A percentile compares a stretch with the other conserved stretches of the same genome.
These are phyloP conservation scores for Annulohypoxylon nitens DNA, from an alignment of 495 filamentous ascomycete species.

Conservation along the genomic window DNA sequence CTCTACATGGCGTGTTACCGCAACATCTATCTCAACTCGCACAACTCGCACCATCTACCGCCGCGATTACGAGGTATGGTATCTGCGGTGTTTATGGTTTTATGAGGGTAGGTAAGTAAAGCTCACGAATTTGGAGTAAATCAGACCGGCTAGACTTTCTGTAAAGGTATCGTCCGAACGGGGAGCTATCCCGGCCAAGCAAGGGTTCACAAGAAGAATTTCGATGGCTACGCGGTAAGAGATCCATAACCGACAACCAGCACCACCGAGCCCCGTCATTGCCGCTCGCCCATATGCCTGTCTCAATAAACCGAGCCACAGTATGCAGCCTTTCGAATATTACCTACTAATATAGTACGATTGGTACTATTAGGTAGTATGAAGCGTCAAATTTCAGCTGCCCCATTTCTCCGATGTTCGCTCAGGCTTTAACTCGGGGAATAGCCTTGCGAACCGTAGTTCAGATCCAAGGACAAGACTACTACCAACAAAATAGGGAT, in stretches of 20 bases:
- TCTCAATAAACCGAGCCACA: constrained; percentile 5
- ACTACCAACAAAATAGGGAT: background rate
- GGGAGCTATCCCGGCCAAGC: constrained; percentile 31
- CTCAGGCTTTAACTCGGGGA: constrained; percentile 1
- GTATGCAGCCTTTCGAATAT: constrained; percentile 9
- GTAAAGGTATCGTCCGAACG: constrained; percentile 23
- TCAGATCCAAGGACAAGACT: background rate
- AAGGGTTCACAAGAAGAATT: constrained; percentile 21
- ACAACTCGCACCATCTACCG: constrained; percentile 1
- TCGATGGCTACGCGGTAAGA: constrained; percentile 4
- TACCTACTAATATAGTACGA: background rate
- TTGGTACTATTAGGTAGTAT: background rate
- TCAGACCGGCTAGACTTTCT: constrained; percentile 24
- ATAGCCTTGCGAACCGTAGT: constrained; percentile 1
- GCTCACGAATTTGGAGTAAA: background rate
- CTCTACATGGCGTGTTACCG: background rate
- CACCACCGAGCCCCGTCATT: constrained; percentile 7
- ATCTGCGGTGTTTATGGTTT: background rate
- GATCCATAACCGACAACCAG: constrained; percentile 12
- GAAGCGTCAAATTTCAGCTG: constrained; percentile 10
- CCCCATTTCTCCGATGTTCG: constrained; percentile 5
- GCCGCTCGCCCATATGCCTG: constrained; percentile 9
- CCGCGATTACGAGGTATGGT: constrained; percentile 15
- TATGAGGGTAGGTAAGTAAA: background rate
- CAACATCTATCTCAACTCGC: background rate